phyloP scores from a whole-genome alignment of 805 yeast genomes.

The Yarrowia porcina region DNA sequence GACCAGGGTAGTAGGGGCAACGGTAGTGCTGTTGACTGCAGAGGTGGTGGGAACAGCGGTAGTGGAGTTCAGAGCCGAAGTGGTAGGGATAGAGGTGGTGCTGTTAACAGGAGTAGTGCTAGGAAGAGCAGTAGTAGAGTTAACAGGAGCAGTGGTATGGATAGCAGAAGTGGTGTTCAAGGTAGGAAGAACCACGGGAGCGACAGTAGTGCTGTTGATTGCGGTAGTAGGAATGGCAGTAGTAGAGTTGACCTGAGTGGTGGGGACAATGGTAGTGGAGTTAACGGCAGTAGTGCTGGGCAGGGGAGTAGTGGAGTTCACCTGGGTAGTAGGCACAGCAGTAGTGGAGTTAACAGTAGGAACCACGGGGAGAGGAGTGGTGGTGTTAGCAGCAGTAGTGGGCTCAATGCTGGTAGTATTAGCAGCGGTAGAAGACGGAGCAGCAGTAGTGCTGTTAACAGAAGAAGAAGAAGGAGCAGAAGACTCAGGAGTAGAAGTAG shows the following conservation, averaged over 20 bases:
- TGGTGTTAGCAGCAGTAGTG: not conserved
- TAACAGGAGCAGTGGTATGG: not conserved
- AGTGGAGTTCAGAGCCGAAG: not conserved
- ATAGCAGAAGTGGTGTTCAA: not conserved
- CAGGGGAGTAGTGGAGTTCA: not conserved
- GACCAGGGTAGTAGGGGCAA: not conserved
- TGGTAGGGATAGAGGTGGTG: not conserved
- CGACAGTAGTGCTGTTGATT: not conserved
- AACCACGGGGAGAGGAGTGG: not conserved
- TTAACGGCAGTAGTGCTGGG: not conserved
- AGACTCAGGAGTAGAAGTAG: not conserved
- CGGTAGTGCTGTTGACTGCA: not conserved
- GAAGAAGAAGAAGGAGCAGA: constrained; percentile 1
- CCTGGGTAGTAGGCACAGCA: not conserved
- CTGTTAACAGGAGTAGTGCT: not conserved
- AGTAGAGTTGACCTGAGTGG: not conserved
- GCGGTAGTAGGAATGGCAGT: not conserved
- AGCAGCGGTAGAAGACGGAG: not conserved
- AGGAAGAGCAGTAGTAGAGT: not conserved
- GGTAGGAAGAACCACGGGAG: not conserved
- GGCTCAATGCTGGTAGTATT: not conserved
- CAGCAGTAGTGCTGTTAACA: not conserved
- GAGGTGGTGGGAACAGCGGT: not conserved
- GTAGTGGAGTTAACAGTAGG: not conserved
- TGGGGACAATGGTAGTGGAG: not conserved